Evolutionary conservation across 257 asterid genomes (phyloP).

Genomic region (Apocynum venetum): DNA sequence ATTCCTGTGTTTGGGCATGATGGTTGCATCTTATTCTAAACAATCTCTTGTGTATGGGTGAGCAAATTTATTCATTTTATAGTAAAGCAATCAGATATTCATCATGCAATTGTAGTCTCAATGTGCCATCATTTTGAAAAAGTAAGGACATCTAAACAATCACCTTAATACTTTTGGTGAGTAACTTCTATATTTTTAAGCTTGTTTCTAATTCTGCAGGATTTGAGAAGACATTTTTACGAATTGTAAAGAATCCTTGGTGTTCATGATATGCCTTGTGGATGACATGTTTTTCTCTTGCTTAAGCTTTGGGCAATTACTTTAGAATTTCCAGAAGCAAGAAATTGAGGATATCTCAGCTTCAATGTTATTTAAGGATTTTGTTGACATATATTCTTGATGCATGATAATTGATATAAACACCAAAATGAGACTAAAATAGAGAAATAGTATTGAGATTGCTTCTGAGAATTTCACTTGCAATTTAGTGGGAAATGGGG

Average conservation of each 20-base stretch:
- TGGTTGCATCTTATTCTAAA: not conserved
- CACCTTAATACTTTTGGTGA: not conserved
- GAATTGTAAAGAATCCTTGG: too few relatives aligned
- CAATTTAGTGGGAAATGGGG: not conserved
- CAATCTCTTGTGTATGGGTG: not conserved
- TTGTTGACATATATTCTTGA: not conserved
- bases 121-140: not conserved
- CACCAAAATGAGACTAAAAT: not conserved
- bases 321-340: not conserved
- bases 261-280: not conserved
- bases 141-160: not conserved
- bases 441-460: not conserved
- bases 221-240: not conserved
- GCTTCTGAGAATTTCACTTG: not conserved
- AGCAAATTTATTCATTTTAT: not conserved
- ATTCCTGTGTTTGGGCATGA: too few relatives aligned
- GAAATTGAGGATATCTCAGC: not conserved
- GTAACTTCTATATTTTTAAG: not conserved
- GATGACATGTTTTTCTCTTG: too few relatives aligned
- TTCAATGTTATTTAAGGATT: not conserved
- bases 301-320: not conserved
- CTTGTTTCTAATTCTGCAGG: not conserved
- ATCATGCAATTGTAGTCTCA: too few relatives aligned
- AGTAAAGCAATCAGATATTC: too few relatives aligned
- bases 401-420: not conserved